Base-by-base conservation (phyloP, 768 basidiomycete genomes). In the Boletus rex-veris region DNA sequence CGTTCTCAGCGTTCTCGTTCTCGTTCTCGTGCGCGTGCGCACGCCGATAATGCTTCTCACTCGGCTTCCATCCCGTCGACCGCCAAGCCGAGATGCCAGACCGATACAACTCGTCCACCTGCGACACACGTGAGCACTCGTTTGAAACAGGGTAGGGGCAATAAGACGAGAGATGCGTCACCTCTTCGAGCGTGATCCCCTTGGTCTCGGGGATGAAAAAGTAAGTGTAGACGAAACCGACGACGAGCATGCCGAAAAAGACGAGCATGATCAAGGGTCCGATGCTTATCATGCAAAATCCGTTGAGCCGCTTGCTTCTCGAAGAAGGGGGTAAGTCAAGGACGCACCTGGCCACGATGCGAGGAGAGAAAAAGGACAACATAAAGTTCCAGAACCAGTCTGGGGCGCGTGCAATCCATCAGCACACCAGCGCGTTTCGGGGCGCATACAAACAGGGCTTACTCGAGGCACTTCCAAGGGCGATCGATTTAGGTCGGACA, bases 161-260 rank as follows among this genome's bases (percentile, higher is more conserved):
- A 31, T 31, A 28, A 10, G 24, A 21, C 6, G 1, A 24, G 24
- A 1, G 24, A 41, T 4, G 33, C 15, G 4, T 52, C 38, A 45
- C 50, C 50, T 88, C 85, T 73, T 90, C 88, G 57, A 89, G 68
- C 50, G 82, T 81, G 19, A 91, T 78, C 11, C 88, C 88, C 67
- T 82, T 90, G 21, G 86, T 91, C 75, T 92, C 91, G 19, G 90
- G 90, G 44, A 92, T 81, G 66, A 84, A 80, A 50, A 90, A 70
- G 68, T 84, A 88, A 24, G 89, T 88, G 64, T 88, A 92, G 54
- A 80, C 67, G 63, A 78, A 84, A 36, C 85, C 88, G 61, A 86
- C 80, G 21, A 82, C 57, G 9, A 88, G 75, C 81, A 86, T 82
- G 49, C 86, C 84, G 65, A 81, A 88, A 77, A 90, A 90, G 64